These are phyloP conservation scores for Erysimum cheiranthoides DNA, from an alignment of 345 rosid species.

Conservation along the genomic window DNA sequence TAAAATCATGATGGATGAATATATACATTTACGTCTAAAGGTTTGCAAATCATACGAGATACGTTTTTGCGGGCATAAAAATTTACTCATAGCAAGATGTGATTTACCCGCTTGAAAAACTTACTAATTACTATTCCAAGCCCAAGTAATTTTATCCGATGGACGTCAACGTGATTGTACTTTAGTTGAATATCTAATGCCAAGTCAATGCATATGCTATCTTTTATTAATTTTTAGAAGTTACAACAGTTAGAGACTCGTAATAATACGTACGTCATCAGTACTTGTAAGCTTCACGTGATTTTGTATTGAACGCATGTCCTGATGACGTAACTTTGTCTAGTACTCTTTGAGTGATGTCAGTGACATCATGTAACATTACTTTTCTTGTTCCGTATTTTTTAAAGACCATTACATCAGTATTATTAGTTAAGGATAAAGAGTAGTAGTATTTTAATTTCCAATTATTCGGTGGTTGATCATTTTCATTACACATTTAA, in stretches of 20 bases:
- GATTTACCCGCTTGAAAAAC: too few species aligned
- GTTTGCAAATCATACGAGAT: too few species aligned
- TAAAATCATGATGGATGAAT: too few species aligned
- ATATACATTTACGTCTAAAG: too few species aligned
- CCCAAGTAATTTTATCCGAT: too few species aligned
- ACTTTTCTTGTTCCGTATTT: slow-evolving; percentile 8
- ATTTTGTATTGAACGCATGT: slow-evolving; percentile 28
- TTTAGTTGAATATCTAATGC: neutral
- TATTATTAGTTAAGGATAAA: too few species aligned
- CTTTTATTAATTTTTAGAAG: neutral
- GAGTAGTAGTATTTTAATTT: neutral
- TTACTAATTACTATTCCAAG: too few species aligned
- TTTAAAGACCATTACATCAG: slow-evolving; percentile 8
- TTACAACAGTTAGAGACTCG: neutral
- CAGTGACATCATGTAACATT: neutral
- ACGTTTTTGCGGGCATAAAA: too few species aligned
- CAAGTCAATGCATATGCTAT: neutral
- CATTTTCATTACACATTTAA: too few species aligned
- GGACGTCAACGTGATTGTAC: too few species aligned
- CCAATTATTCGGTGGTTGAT: too few species aligned
- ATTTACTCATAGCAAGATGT: too few species aligned
- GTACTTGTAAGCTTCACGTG: slow-evolving; percentile 32
- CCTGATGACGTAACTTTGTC: neutral
- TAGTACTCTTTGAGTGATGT: neutral
- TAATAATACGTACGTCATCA: neutral